These are phyloP conservation scores for Anastatica hierochuntica DNA, from an alignment of 345 rosid species.

Conservation along the genomic window DNA sequence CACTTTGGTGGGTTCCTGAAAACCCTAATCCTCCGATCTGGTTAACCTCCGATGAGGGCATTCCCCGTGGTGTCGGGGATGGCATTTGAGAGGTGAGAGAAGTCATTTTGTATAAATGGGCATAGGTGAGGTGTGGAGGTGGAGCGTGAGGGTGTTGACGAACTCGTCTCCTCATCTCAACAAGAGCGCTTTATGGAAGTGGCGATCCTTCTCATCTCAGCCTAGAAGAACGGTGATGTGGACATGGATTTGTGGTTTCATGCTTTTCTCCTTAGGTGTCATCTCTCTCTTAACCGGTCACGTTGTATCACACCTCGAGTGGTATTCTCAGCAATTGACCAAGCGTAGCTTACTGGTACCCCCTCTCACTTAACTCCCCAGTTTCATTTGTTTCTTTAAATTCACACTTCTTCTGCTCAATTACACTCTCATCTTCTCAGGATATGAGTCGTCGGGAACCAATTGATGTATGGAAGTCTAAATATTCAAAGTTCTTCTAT, in stretches of 20 bases:
- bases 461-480: constrained; percentile 89
- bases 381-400: no score
- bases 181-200: constrained; percentile 35
- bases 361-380: background rate
- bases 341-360: constrained; percentile 52
- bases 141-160: constrained; percentile 33
- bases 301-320: constrained; percentile 87
- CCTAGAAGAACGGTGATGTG: constrained; percentile 41
- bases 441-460: constrained; percentile 41
- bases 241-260: constrained; percentile 67
- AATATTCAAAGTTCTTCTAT: constrained; percentile 42
- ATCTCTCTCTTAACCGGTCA: constrained; percentile 92
- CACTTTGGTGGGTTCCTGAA: background rate
- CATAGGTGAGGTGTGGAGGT: constrained; percentile 44
- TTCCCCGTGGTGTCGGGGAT: constrained; percentile 15
- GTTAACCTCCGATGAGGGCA: background rate
- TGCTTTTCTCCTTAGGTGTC: constrained; percentile 84
- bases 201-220: constrained; percentile 37
- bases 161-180: constrained; percentile 54
- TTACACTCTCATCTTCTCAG: no score
- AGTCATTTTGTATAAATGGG: constrained; percentile 30
- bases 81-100: constrained; percentile 27
- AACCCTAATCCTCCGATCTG: constrained; percentile 30
- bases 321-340: constrained; percentile 80
- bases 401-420: no score